Conservation (phyloP, 1,284 basidiomycete genomes). For the Ustilago tritici region DNA sequence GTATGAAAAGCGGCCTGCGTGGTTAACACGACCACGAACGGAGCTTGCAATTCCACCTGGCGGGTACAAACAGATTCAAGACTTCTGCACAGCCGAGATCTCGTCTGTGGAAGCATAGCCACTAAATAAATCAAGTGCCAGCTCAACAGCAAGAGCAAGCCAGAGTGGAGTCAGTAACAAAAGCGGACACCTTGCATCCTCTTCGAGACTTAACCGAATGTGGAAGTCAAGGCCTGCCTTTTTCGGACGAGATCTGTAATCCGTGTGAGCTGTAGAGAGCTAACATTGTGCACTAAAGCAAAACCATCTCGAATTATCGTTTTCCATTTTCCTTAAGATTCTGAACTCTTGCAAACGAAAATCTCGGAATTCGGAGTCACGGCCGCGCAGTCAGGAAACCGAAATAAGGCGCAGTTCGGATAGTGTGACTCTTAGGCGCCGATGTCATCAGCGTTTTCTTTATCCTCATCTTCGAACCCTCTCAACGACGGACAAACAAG, state of each 20-base stretch:
- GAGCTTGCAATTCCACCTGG: neutral
- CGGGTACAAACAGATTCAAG: neutral
- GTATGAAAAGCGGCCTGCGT: neutral
- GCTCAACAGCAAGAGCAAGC: neutral
- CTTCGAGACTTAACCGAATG: neutral
- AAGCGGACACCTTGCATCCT: neutral
- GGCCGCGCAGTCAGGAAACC: slow-evolving; percentile 7
- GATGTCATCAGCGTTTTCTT: neutral
- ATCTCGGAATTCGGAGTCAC: slow-evolving; percentile 16
- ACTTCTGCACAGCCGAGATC: neutral
- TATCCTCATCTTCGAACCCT: neutral
- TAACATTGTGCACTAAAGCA: neutral
- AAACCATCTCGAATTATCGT: slow-evolving; percentile 1
- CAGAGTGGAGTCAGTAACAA: neutral
- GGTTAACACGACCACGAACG: neutral
- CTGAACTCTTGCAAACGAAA: slow-evolving; percentile 1
- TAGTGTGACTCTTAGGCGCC: slow-evolving; percentile 23
- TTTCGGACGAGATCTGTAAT: neutral
- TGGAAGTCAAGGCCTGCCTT: neutral
- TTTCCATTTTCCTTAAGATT: neutral
- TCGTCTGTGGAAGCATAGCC: slow-evolving; percentile 3
- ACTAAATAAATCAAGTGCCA: neutral
- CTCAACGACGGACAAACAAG: neutral
- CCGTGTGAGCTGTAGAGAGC: neutral
- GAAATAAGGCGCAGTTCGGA: slow-evolving; percentile 34